Conservation (phyloP, 495 filamentous ascomycete species). For the Penicillium coprophilum region DNA sequence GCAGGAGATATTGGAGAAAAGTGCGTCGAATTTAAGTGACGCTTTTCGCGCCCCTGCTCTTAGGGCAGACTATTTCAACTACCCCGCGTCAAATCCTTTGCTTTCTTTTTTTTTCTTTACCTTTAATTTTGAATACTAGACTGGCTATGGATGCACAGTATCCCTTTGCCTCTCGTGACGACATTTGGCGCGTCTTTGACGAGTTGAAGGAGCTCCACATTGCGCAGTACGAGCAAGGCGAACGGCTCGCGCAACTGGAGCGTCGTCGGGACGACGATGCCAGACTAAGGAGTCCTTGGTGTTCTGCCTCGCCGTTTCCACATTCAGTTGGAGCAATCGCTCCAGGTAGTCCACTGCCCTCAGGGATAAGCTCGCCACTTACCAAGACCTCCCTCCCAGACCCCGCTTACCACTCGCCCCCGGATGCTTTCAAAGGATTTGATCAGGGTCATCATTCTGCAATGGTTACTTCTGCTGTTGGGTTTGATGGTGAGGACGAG, state of each 20-base stretch:
- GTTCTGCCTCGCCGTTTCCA: constrained; percentile 74
- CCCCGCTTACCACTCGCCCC: constrained; percentile 67
- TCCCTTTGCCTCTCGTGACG: constrained; percentile 65
- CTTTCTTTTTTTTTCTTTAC: constrained; percentile 8
- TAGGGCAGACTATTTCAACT: neutral
- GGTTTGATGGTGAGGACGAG: constrained; percentile 85
- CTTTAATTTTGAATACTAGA: neutral
- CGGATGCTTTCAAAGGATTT: constrained; percentile 79
- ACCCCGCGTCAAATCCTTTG: neutral
- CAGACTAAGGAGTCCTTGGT: constrained; percentile 82
- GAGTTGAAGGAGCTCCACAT: constrained; percentile 81
- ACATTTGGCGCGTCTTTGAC: constrained; percentile 83
- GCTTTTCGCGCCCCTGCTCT: neutral
- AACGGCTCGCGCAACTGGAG: constrained; percentile 75
- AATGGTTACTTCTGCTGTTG: constrained; percentile 65
- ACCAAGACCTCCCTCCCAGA: constrained; percentile 48
- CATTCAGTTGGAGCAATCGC: constrained; percentile 67
- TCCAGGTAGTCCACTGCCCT: constrained; percentile 58
- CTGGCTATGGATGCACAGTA: constrained; percentile 64
- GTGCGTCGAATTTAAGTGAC: neutral
- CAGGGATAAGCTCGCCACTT: constrained; percentile 6
- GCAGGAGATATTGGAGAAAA: constrained; percentile 33
- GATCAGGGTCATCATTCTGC: constrained; percentile 71
- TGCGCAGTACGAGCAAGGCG: constrained; percentile 76
- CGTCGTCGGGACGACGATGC: constrained; percentile 80